Conservation (phyloP, 192 early-diverging fungal species). For the Coemansia sp. region DNA sequence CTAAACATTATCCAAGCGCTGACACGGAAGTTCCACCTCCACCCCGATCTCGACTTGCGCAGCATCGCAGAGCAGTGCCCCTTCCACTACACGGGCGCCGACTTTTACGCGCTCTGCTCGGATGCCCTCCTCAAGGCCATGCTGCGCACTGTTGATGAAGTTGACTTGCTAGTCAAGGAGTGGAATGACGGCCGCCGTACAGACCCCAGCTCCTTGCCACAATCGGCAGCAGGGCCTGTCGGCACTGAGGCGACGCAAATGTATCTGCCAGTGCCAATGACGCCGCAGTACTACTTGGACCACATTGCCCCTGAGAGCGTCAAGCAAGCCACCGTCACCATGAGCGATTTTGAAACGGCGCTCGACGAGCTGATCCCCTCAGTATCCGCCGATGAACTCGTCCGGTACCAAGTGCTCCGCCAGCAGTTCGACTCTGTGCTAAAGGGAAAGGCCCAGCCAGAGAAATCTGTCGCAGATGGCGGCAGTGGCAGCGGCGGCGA, state of each 20-base stretch:
- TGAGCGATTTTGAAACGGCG: conserved; percentile 84
- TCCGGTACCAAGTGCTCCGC: conserved; percentile 81
- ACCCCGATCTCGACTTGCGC: conserved; percentile 74
- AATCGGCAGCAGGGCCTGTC: background rate
- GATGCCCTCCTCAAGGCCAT: conserved; percentile 98
- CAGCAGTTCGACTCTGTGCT: conserved; percentile 74
- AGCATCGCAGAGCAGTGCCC: conserved; percentile 84
- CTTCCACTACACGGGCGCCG: conserved; percentile 95
- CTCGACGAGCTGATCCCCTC: conserved; percentile 86
- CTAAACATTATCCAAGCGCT: conserved; percentile 89
- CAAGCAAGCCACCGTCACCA: conserved; percentile 78
- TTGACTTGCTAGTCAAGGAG: conserved; percentile 60
- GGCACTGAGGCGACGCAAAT: background rate
- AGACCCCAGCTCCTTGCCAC: conserved; percentile 5
- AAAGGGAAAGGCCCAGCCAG: conserved; percentile 12
- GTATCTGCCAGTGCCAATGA: conserved; percentile 67
- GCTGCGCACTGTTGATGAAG: conserved; percentile 77
- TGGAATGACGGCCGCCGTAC: conserved; percentile 26
- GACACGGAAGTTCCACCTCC: conserved; percentile 94
- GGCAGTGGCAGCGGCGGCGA: background rate
- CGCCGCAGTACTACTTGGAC: conserved; percentile 90
- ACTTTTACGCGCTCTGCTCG: conserved; percentile 98
- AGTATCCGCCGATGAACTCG: conserved; percentile 84
- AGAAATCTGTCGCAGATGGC: background rate
- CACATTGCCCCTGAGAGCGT: conserved; percentile 72